Base-by-base conservation (phyloP, 768 basidiomycete species). In the Psilocybe tampanensis region DNA sequence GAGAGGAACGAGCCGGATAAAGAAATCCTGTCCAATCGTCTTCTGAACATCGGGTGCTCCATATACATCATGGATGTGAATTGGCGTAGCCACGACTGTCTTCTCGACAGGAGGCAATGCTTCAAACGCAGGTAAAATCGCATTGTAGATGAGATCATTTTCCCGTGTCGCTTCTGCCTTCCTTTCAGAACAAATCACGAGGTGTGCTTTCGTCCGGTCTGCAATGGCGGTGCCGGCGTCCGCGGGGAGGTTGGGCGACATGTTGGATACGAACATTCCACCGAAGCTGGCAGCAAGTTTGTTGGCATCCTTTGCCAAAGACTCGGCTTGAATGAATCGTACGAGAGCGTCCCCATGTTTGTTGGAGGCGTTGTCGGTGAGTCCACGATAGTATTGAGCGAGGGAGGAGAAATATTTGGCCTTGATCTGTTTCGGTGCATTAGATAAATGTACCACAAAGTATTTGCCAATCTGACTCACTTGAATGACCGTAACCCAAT, bases 101-200 rank as follows among this genome's bases (percentile, higher is more conserved):
- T 94, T 95, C 54, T 98, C 97, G 58, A 99, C 85, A 8, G 74
- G 67, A 0, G 95, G 85, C 1, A 98, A 81, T 0, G 90, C 82
- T 34, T 95, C 92, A 2, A 86, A 80, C 8, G 89, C 75, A 6
- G 94, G 92, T 0, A 94, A 73, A 54, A 95, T 82, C 3, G 93
- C 93, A 67, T 98, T 94, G 76, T 99, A 99, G 61, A 99, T 96
- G 50, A 99, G 84, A 68, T 98, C 96, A 71, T 98, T 98, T 74
- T 97, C 95, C 52, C 90, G 86, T 52, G 83, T 80, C 0, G 91
- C 91, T 60, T 94, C 90, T 51, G 72, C 75, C 67, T 85, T 86
- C 57, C 83, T 85, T 62, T 96, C 94, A 0, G 83, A 76, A 64
- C 90, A 89, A 44, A 95, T 76, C 4, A 89, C 83, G 3, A 88